Conservation (phyloP, 2,329 filamentous ascomycete genomes). For the Aspergillus hiratsukae region DNA sequence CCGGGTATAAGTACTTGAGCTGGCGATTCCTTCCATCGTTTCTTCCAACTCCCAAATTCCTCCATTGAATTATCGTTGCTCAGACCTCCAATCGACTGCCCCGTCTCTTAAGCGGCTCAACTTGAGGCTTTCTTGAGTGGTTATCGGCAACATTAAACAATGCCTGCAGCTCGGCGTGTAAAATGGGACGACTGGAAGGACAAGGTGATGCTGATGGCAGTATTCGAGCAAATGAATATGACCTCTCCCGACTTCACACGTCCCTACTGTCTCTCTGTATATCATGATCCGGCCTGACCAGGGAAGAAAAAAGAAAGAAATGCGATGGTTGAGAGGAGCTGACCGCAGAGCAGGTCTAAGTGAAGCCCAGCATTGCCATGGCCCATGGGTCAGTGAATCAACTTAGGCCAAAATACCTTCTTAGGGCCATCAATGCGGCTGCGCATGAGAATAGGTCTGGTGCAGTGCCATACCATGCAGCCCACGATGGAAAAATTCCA, state of each 20-base stretch:
- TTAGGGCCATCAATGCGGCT: background rate
- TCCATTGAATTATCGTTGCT: background rate
- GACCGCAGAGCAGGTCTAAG: background rate
- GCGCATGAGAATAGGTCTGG: background rate
- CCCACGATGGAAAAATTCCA: background rate
- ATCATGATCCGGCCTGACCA: background rate
- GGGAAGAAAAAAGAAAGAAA: background rate
- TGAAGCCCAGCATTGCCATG: background rate
- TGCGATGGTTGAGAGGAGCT: background rate
- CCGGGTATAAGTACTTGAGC: background rate
- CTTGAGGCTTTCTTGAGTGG: background rate
- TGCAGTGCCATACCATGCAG: background rate
- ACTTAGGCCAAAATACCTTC: background rate
- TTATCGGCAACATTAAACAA: background rate
- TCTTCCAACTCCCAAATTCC: background rate
- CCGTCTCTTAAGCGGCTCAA: background rate
- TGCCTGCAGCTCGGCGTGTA: background rate
- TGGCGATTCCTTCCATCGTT: background rate
- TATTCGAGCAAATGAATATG: slow-evolving; percentile 7
- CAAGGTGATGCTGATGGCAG: slow-evolving; percentile 8
- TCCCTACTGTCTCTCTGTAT: background rate
- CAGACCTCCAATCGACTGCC: background rate
- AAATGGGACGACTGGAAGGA: slow-evolving; percentile 8
- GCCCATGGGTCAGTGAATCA: background rate
- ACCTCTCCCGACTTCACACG: slow-evolving; percentile 2